Evolutionary conservation across 2,329 filamentous ascomycete genomes (phyloP).

Genomic region (Talaromyces marneffei): DNA sequence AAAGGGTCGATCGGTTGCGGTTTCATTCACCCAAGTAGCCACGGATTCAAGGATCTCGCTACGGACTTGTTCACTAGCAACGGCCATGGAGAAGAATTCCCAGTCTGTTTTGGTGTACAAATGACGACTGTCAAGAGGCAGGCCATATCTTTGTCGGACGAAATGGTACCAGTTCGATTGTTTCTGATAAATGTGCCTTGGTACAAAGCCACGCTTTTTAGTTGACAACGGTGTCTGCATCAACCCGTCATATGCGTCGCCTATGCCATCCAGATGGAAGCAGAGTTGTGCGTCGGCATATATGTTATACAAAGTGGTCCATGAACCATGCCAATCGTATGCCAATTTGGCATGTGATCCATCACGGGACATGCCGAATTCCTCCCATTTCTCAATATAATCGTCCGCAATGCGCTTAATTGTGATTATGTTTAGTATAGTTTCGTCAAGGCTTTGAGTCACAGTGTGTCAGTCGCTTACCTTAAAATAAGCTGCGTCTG

Average conservation of each 20-base stretch:
- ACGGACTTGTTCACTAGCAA: conserved; percentile 63
- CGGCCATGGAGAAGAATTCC: conserved; percentile 82
- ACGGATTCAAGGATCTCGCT: conserved; percentile 67
- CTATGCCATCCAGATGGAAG: conserved; percentile 55
- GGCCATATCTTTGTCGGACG: conserved; percentile 73
- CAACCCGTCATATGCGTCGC: not conserved
- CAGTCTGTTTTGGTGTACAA: conserved; percentile 85
- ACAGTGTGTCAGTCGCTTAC: not conserved
- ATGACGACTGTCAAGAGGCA: conserved; percentile 76
- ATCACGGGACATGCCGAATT: conserved; percentile 62
- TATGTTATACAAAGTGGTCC: conserved; percentile 80
- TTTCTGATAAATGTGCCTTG: conserved; percentile 67
- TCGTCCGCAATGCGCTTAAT: conserved; percentile 49
- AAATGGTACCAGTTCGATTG: conserved; percentile 76
- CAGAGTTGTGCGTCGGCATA: conserved; percentile 75
- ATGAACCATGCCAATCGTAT: conserved; percentile 74
- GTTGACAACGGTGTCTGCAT: conserved; percentile 26
- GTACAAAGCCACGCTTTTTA: conserved; percentile 56
- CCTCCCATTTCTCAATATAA: conserved; percentile 69
- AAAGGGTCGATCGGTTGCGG: conserved; percentile 66
- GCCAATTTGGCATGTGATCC: conserved; percentile 69
- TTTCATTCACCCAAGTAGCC: conserved; percentile 79
- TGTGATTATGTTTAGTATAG: conserved; percentile 1
- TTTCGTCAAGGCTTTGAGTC: not conserved
- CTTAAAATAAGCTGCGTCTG: conserved; percentile 39